These are phyloP conservation scores for Gnomoniopsis sp. DNA, from an alignment of 2,329 filamentous ascomycete genomes.

Conservation along the genomic window DNA sequence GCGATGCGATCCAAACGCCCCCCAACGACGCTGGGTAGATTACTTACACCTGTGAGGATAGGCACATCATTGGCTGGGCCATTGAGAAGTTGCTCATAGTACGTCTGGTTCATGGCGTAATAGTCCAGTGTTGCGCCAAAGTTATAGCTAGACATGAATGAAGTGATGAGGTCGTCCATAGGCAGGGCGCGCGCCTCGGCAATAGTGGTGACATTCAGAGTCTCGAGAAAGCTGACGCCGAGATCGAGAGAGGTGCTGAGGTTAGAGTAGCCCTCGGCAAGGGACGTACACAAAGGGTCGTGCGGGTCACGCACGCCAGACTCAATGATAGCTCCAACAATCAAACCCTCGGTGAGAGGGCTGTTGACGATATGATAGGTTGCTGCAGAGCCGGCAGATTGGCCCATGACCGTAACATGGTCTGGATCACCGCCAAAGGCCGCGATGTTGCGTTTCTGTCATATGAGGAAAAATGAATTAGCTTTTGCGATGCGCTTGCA, in stretches of 20 bases:
- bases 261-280: neutral
- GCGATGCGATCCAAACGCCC: too few species aligned
- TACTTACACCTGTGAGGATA: neutral
- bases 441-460: slow-evolving; percentile 44
- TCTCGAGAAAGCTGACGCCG: neutral
- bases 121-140: neutral
- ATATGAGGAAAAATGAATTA: too few species aligned
- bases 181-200: neutral
- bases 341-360: neutral
- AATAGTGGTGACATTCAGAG: neutral
- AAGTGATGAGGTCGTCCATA: neutral
- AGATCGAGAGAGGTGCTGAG: neutral
- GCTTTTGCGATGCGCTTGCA: too few species aligned
- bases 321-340: neutral
- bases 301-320: neutral
- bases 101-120: neutral
- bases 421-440: slow-evolving; percentile 49
- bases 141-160: neutral
- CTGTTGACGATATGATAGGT: neutral
- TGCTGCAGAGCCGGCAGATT: neutral
- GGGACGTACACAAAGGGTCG: neutral
- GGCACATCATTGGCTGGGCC: neutral
- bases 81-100: neutral
- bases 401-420: neutral
- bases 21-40: too few species aligned